Conservation (phyloP, 78 protist species). For the Planoprotostelium fungivorum region DNA sequence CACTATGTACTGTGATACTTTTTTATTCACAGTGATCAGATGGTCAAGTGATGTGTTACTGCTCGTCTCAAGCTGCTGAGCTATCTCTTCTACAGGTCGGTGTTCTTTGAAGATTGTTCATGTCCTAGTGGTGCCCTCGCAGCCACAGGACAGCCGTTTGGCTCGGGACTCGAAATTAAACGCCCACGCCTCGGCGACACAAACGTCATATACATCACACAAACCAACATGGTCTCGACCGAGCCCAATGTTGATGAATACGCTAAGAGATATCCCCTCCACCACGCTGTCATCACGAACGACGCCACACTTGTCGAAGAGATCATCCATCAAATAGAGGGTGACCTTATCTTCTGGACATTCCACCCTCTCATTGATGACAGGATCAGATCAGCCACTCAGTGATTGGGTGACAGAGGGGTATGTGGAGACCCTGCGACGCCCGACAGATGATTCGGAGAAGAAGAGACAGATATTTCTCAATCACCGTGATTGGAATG, state of each 20-base stretch:
- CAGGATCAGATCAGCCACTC: background rate
- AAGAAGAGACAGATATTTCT: background rate
- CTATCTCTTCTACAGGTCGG: too few species aligned
- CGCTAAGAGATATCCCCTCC: background rate
- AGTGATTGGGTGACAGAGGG: background rate
- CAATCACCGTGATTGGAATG: background rate
- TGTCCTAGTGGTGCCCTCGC: too few species aligned
- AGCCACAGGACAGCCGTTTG: too few species aligned
- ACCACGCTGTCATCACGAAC: background rate
- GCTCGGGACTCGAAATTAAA: too few species aligned
- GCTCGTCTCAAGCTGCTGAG: too few species aligned
- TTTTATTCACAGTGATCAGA: too few species aligned
- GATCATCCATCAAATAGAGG: background rate
- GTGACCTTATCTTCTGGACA: background rate
- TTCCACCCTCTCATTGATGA: background rate
- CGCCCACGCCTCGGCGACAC: too few species aligned
- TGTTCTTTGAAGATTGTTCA: too few species aligned
- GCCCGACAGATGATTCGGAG: background rate
- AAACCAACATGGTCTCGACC: too few species aligned
- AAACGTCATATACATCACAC: too few species aligned
- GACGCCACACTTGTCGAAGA: background rate
- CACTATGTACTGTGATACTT: too few species aligned
- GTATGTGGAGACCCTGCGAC: background rate
- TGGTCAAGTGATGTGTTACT: too few species aligned
- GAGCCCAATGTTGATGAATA: background rate